phyloP scores from a whole-genome alignment of 495 filamentous ascomycete genomes.

The Penicillium crystallinum region DNA sequence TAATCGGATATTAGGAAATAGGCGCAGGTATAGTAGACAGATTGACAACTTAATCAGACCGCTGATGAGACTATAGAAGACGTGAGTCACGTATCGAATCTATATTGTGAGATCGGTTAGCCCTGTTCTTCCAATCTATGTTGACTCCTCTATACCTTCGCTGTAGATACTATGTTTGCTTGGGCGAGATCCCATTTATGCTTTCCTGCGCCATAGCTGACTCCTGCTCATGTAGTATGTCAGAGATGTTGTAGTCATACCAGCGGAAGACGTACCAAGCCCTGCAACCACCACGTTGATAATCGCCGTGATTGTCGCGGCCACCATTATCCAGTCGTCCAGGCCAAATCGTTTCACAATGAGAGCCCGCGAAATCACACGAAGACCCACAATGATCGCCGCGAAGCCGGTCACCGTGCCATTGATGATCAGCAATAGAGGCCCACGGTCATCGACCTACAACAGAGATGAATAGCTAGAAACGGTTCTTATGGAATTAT shows the following conservation, averaged over 20 bases:
- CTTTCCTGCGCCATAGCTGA: conserved; percentile 9
- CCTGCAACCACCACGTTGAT: conserved; percentile 3
- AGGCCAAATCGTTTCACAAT: conserved; percentile 4
- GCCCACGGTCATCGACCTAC: conserved; percentile 8
- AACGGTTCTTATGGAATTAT: not conserved
- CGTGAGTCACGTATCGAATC: conserved; percentile 7
- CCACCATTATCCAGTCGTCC: conserved; percentile 5
- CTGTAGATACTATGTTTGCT: not conserved
- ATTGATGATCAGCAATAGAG: conserved; percentile 6
- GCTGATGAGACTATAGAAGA: conserved; percentile 9
- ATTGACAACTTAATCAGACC: conserved; percentile 11
- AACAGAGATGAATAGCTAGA: not conserved
- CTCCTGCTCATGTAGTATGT: not conserved
- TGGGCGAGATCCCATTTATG: not conserved
- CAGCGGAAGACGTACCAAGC: not conserved
- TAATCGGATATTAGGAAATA: conserved; percentile 9
- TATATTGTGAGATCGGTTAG: not conserved
- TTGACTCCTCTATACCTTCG: not conserved
- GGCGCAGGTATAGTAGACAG: conserved; percentile 9
- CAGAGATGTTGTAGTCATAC: not conserved
- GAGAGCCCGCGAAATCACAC: not conserved
- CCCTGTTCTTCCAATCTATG: not conserved
- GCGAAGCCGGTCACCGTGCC: conserved; percentile 1
- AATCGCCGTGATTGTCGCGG: not conserved
- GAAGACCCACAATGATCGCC: conserved; percentile 4